phyloP scores from a whole-genome alignment of 257 asterid genomes.

The Salvia hispanica region DNA sequence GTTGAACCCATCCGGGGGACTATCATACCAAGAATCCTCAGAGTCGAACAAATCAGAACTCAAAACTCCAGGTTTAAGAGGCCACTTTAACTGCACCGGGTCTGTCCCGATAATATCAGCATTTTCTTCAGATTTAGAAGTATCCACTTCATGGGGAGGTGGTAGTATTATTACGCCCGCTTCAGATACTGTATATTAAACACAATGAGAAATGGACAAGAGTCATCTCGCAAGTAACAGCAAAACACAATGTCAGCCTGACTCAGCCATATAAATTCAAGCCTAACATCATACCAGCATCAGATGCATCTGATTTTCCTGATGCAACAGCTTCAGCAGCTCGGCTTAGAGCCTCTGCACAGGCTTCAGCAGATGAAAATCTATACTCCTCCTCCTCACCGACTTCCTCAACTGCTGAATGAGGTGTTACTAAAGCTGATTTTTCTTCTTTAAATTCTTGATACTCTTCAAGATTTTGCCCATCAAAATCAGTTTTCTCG shows the following conservation, averaged over 20 bases:
- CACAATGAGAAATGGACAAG: conserved; percentile 33
- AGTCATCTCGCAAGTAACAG: conserved; percentile 4
- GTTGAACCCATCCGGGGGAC: conserved; percentile 74
- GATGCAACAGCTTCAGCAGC: conserved; percentile 89
- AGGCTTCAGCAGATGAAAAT: conserved; percentile 81
- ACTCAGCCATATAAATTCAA: conserved; percentile 23
- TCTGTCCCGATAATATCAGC: conserved; percentile 51
- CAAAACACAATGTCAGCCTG: conserved; percentile 9
- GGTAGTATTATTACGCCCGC: conserved; percentile 76
- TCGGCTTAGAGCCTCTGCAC: conserved; percentile 76
- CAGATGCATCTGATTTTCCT: conserved; percentile 59
- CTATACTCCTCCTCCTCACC: conserved; percentile 45
- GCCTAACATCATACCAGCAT: conserved; percentile 59
- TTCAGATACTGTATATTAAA: conserved; percentile 58
- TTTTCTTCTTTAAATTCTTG: conserved; percentile 37
- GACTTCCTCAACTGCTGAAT: conserved; percentile 37
- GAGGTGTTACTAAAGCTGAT: conserved; percentile 35
- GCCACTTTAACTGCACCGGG: conserved; percentile 62
- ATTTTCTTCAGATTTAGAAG: conserved; percentile 39
- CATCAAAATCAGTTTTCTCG: conserved; percentile 43
- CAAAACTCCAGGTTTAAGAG: conserved; percentile 62
- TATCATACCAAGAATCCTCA: conserved; percentile 77
- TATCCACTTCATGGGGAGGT: conserved; percentile 47
- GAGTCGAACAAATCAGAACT: conserved; percentile 63
- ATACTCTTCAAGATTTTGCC: conserved; percentile 46